phyloP scores from a whole-genome alignment of 352 stramenopile genomes.

The Globisporangium spiculum region DNA sequence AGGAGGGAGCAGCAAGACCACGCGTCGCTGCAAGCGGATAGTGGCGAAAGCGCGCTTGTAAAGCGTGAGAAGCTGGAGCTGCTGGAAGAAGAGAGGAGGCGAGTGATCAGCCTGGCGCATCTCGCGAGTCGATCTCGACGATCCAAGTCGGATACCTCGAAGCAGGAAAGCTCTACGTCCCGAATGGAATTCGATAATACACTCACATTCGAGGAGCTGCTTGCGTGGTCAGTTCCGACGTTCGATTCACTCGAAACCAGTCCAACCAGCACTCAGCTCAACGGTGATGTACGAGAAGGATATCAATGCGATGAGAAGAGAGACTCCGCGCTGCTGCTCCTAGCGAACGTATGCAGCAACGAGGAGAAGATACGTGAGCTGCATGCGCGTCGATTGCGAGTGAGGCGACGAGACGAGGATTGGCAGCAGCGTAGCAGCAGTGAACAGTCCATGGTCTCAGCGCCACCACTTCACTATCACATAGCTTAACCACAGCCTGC shows the following conservation, averaged over 20 bases:
- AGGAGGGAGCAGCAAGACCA: background rate
- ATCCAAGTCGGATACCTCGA: background rate
- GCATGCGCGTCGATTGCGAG: background rate
- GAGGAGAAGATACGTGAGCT: conserved; percentile 8
- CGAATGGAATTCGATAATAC: background rate
- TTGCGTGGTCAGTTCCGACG: conserved; percentile 1
- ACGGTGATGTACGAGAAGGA: background rate
- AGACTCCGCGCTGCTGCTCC: conserved; percentile 12
- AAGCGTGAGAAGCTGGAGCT: conserved; percentile 17
- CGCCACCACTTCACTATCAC: background rate
- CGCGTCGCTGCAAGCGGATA: background rate
- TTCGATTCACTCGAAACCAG: background rate
- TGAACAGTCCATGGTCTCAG: background rate
- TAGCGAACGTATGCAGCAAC: conserved; percentile 14
- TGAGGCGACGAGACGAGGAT: background rate
- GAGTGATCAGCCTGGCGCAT: conserved; percentile 24
- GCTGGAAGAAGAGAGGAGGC: conserved; percentile 27
- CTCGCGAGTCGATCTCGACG: background rate
- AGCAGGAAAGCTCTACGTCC: background rate
- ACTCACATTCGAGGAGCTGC: conserved; percentile 8
- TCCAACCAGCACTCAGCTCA: too few species aligned
- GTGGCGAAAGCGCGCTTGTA: background rate
- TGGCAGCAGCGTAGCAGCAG: background rate
- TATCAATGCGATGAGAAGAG: background rate
- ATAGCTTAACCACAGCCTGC: background rate